Evolutionary conservation across 2,329 filamentous ascomycete genomes (phyloP), one percentile per base, ranked within the genome.

Genomic region (Penicillium sp.): DNA sequence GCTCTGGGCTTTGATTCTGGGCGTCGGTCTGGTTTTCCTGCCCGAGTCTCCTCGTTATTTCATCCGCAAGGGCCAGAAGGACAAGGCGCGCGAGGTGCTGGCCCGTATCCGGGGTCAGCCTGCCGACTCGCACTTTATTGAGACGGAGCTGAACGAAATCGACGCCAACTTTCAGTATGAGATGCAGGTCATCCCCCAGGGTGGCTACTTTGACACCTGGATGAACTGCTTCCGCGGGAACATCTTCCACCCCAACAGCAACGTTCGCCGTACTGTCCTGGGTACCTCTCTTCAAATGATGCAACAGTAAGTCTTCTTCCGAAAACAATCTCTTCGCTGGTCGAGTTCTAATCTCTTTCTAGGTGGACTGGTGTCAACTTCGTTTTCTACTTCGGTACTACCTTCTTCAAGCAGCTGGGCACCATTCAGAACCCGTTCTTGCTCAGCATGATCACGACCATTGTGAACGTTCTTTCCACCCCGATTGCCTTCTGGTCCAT

Each of bases 91-190:
- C 42, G 44, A 65, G 1, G 68, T 78, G 9, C 75, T 94, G 5
- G 66, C 76, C 40, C 75, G 73, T 41, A 76, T 94, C 20, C 84
- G 87, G 60, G 84, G 84, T 44, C 84, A 93, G 69, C 74, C 82
- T 32, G 57, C 66, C 36, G 77, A 84, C 37, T 89, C 84, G 14
- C 76, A 83, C 46, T 88, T 78, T 64, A 81, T 94, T 66, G 78
- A 83, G 67, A 69, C 77, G 45, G 87, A 94, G 68, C 74, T 93
- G 30, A 77, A 83, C 29, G 87, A 94, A 70, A 86, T 95, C 50
- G 75, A 92, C 42, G 87, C 86, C 71, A 94, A 93, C 73, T 78
- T 90, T 66, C 84, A 85, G 67, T 88, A 90, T 61, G 88, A 94
- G 73, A 73, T 81, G 53, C 55, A 76, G 33, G 68, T 82, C 42